phyloP scores from a whole-genome alignment of 139 green algal genomes.

The Trebouxia sp. region DNA sequence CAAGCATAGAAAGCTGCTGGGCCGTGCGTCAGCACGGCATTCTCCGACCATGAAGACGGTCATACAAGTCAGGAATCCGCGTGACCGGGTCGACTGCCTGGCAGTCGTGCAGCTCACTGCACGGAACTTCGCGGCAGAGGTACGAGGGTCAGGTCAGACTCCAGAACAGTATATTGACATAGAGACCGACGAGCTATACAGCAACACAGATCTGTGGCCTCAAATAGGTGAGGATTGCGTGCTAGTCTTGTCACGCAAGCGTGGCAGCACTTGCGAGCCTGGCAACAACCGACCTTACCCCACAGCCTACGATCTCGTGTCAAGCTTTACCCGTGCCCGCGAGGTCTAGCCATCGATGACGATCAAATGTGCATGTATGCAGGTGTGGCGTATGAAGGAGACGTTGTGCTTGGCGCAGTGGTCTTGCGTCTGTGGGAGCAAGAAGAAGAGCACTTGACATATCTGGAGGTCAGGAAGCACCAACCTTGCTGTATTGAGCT shows the following conservation, averaged over 20 bases:
- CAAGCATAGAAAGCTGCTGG: no score
- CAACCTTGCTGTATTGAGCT: no score
- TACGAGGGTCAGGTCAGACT: slow-evolving; percentile 19
- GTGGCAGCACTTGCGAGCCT: no score
- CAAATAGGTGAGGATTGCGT: slow-evolving; percentile 31
- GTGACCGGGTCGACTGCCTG: background rate
- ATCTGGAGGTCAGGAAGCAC: slow-evolving; percentile 23
- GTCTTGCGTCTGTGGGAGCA: slow-evolving; percentile 13
- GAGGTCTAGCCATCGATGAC: background rate
- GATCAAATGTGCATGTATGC: background rate
- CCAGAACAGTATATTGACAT: slow-evolving; percentile 14
- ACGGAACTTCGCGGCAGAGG: slow-evolving; percentile 19
- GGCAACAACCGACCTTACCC: no score
- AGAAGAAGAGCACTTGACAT: slow-evolving; percentile 25
- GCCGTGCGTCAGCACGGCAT: no score
- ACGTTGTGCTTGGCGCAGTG: slow-evolving; percentile 20
- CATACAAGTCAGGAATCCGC: background rate
- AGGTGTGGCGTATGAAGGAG: slow-evolving; percentile 23
- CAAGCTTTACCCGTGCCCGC: no score
- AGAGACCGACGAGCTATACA: slow-evolving; percentile 24
- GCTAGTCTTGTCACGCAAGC: no score
- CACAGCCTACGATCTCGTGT: background rate
- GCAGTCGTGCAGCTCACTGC: slow-evolving; percentile 7
- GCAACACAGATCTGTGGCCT: slow-evolving; percentile 20
- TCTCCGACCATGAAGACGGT: slow-evolving; percentile 12